Evolutionary conservation across 805 yeast genomes (phyloP).

Genomic region (Pichia sporocuriosa): DNA sequence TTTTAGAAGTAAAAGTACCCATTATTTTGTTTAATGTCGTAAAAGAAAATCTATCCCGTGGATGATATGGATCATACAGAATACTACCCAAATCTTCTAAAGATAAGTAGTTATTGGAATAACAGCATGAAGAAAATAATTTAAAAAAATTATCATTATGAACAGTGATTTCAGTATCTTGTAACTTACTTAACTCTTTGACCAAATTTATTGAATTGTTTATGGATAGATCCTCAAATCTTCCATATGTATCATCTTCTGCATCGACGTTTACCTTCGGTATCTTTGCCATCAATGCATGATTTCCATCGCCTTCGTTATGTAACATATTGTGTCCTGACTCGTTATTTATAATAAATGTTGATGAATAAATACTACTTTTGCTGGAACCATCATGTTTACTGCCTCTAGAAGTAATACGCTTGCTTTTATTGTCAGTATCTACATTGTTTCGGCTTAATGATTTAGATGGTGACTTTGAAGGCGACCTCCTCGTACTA

Average conservation of each 20-base stretch:
- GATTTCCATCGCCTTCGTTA: background rate
- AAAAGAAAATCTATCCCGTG: conserved; percentile 14
- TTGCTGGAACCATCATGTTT: conserved; percentile 1
- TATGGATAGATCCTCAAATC: background rate
- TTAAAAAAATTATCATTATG: conserved; percentile 18
- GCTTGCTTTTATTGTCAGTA: background rate
- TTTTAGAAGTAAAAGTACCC: conserved; percentile 16
- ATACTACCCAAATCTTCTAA: conserved; percentile 14
- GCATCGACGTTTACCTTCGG: conserved; percentile 17
- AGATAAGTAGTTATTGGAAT: conserved; percentile 12
- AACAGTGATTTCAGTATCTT: conserved; percentile 18
- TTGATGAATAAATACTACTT: conserved; percentile 16
- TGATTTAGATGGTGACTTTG: background rate
- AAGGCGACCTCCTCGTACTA: background rate
- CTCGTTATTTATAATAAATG: conserved; percentile 11
- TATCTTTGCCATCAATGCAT: conserved; percentile 10
- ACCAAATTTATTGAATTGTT: conserved; percentile 13
- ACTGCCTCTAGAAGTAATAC: background rate
- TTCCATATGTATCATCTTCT: conserved; percentile 3
- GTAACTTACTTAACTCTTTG: conserved; percentile 9
- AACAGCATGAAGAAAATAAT: conserved; percentile 16
- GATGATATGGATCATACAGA: conserved; percentile 22
- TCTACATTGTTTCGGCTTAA: background rate
- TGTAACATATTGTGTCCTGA: background rate
- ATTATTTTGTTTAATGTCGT: conserved; percentile 18